A percentile compares a stretch with the other conserved stretches of the same genome.
Conservation (phyloP, 768 basidiomycete genomes). For the Macrolepiota fuliginosa region DNA sequence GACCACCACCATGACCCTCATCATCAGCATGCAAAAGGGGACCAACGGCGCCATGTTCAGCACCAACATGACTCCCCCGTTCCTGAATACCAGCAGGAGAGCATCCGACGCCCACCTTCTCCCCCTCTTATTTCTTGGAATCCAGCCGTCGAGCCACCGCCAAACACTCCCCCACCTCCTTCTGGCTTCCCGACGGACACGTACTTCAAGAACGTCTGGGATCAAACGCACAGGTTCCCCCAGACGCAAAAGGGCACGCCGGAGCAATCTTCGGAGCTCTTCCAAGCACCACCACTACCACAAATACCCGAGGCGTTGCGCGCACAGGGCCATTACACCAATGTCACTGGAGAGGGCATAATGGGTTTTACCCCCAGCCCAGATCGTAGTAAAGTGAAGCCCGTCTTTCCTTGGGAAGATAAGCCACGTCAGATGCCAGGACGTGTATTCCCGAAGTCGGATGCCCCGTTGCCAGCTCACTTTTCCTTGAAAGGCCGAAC, state of each 20-base stretch:
- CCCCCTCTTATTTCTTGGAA: slow-evolving; percentile 78
- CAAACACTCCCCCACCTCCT: slow-evolving; percentile 50
- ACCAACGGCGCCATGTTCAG: slow-evolving; percentile 19
- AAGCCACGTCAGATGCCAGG: slow-evolving; percentile 62
- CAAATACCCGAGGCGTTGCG: slow-evolving; percentile 66
- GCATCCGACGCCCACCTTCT: slow-evolving; percentile 41
- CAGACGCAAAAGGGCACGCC: slow-evolving; percentile 1
- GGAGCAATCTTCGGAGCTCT: slow-evolving; percentile 44
- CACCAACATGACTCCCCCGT: slow-evolving; percentile 20
- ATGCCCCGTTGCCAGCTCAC: slow-evolving; percentile 49
- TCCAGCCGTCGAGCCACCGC: slow-evolving; percentile 77
- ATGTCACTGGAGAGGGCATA: slow-evolving; percentile 52
- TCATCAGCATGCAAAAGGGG: slow-evolving; percentile 15
- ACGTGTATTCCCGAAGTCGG: slow-evolving; percentile 71
- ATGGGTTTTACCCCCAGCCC: slow-evolving; percentile 49
- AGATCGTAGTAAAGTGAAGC: slow-evolving; percentile 68
- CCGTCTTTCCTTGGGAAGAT: slow-evolving; percentile 96
- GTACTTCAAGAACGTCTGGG: slow-evolving; percentile 88
- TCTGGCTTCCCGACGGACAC: slow-evolving; percentile 70
- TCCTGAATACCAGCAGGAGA: slow-evolving; percentile 14
- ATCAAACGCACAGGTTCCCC: slow-evolving; percentile 32
- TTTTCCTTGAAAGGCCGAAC: slow-evolving; percentile 35
- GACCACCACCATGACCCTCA: slow-evolving; percentile 17
- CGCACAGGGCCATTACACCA: slow-evolving; percentile 73
- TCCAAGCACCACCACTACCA: slow-evolving; percentile 56